Evolutionary conservation across 2,329 filamentous ascomycete genomes (phyloP).

Genomic region (Huntiella savannae): DNA sequence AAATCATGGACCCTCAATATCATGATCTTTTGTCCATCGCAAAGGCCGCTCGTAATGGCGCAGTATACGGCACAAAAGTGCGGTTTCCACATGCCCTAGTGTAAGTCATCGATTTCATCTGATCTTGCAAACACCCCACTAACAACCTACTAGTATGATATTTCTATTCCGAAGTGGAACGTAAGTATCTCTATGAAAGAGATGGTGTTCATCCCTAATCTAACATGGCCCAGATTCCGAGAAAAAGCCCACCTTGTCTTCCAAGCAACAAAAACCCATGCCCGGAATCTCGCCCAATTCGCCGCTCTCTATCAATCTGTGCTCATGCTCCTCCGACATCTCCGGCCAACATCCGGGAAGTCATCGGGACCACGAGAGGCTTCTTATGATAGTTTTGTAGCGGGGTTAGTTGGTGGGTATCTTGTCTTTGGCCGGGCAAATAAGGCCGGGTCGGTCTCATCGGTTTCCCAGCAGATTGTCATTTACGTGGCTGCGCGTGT

Average conservation of each 20-base stretch:
- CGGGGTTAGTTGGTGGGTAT: conserved; percentile 79
- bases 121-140: not conserved
- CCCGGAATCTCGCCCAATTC: conserved; percentile 78
- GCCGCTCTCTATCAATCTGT: conserved; percentile 75
- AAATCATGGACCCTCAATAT: conserved; percentile 67
- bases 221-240: conserved; percentile 29
- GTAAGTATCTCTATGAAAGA: conserved; percentile 26
- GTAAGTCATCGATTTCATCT: conserved; percentile 19
- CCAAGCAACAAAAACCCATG: conserved; percentile 76
- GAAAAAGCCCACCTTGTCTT: conserved; percentile 64
- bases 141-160: conserved; percentile 50
- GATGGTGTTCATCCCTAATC: not conserved
- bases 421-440: conserved; percentile 62
- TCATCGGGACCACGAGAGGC: conserved; percentile 24
- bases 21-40: conserved; percentile 69
- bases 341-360: conserved; percentile 37
- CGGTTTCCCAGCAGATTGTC: conserved; percentile 89
- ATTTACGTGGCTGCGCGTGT: conserved; percentile 95
- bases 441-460: conserved; percentile 50
- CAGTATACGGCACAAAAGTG: conserved; percentile 92
- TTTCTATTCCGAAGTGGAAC: conserved; percentile 87
- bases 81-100: conserved; percentile 95
- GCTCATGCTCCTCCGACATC: conserved; percentile 55
- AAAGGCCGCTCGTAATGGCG: conserved; percentile 90
- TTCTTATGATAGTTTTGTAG: conserved; percentile 66